Base-by-base conservation (phyloP, 345 rosid genomes). In the Toxicodendron radicans region DNA sequence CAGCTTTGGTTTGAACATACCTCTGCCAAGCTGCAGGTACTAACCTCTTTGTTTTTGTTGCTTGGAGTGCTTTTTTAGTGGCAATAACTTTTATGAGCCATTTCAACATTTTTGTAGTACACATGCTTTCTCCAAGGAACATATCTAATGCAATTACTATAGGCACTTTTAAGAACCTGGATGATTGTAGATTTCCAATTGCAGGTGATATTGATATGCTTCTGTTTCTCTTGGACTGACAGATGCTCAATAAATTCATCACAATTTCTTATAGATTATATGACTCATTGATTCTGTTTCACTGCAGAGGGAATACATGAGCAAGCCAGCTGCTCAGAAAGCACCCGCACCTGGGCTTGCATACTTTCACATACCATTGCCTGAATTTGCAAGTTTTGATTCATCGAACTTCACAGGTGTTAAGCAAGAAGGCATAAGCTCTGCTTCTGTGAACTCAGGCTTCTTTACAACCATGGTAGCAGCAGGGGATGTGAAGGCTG, bases 331-430 rank as follows among this genome's bases (percentile, higher is more conserved):
- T 27, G 79, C 88, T 41, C 92, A 87, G 77, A 85, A 85, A 60
- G 84, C 75, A 60, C 74, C 88, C 10, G 99, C 99, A 21, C 95
- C 97, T 0, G 97, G 97, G n/a, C 90, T 95, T 35, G 97, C 77
- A 11, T 92, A 84, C 84, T 84, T 95, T 79, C 99, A 95, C 85
- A 95, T 95, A 62, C 99, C 97, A 0, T 74, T 92, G 85, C 97
- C 97, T 18, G 99, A 95, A 75, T 91, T 89, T 66, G 52, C 75
- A 46, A 71, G 71, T 24, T 88, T 95, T 33, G 89, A 83, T 58
- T 71, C 87, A n/a, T 78, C 97, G 2, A 87, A 80, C 70, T 83
- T 81, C 84, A 88, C 83, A 10, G 97, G 99, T 27, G 92, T 83
- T 61, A 88, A 68, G 77, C 97, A 92, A 79, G 97, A 95, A 78